phyloP scores from a whole-genome alignment of 1,284 basidiomycete species.

The Rhodotorula sp. region DNA sequence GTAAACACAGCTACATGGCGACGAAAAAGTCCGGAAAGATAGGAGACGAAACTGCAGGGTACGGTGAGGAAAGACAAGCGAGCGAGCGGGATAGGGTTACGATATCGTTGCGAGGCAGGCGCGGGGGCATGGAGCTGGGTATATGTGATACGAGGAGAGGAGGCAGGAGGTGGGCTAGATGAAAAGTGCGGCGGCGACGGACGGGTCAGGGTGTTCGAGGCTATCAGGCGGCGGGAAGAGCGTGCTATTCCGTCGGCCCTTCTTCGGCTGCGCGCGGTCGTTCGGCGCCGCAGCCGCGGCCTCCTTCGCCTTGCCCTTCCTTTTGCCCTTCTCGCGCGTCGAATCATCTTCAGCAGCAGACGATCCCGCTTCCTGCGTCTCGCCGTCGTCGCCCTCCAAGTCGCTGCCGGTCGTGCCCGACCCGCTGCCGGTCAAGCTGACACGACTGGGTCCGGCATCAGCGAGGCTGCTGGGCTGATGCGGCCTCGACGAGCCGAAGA shows the following conservation, averaged over 20 bases:
- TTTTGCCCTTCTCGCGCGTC: slow-evolving; percentile 9
- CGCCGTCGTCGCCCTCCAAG: background rate
- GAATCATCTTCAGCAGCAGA: background rate
- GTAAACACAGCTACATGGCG: no score
- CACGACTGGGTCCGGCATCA: slow-evolving; percentile 1
- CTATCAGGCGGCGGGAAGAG: slow-evolving; percentile 3
- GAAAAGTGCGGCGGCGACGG: slow-evolving; percentile 6
- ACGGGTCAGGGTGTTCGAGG: slow-evolving; percentile 6
- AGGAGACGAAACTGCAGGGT: no score
- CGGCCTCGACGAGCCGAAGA: background rate
- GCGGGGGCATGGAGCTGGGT: background rate
- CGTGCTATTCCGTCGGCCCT: background rate
- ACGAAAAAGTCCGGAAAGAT: no score
- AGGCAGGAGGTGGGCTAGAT: background rate
- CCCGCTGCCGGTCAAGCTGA: slow-evolving; percentile 1
- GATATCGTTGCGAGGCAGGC: background rate
- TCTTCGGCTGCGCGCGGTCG: background rate
- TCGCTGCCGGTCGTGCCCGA: slow-evolving; percentile 11
- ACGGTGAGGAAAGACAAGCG: background rate
- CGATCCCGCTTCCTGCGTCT: background rate
- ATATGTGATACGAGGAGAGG: background rate
- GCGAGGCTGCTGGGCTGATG: background rate
- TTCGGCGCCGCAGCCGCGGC: background rate
- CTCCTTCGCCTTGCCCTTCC: slow-evolving; percentile 35
- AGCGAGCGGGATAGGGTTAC: background rate